Percentiles rank a stretch among this genome's conserved stretches.
Evolutionary conservation across 257 asterid species (phyloP).

Genomic region (Orobanche coerulescens): DNA sequence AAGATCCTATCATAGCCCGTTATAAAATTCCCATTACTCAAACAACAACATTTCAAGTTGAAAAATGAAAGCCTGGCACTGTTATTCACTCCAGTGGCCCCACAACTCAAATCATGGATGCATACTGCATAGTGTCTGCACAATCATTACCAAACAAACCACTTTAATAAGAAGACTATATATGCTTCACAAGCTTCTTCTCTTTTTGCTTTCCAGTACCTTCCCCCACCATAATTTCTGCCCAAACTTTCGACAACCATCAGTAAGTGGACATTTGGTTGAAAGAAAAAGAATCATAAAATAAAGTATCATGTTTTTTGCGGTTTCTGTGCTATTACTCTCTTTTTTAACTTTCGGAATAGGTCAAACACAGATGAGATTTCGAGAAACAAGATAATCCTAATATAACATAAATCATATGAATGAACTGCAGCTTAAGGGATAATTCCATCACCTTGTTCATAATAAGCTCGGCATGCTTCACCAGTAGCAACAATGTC

Average conservation of each 20-base stretch:
- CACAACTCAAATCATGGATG: neutral
- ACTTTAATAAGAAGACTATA: neutral
- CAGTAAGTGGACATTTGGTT: neutral
- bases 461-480: constrained; percentile 90
- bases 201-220: neutral
- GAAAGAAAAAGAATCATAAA: neutral
- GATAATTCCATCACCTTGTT: constrained; percentile 54
- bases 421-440: neutral
- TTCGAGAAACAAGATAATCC: neutral
- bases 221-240: constrained; percentile 8
- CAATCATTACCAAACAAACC: neutral
- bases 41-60: neutral
- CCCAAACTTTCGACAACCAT: neutral
- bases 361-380: too few species aligned
- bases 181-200: neutral
- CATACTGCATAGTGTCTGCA: neutral
- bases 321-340: neutral
- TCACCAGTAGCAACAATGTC: constrained; percentile 85
- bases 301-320: neutral
- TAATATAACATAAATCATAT: neutral
- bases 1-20: constrained; percentile 15
- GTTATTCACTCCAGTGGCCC: neutral
- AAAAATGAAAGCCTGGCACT: neutral
- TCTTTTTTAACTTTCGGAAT: neutral
- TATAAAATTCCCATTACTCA: constrained; percentile 22